These are phyloP conservation scores for Wickerhamomyces chambardii DNA, from an alignment of 805 yeast species.

Conservation along the genomic window DNA sequence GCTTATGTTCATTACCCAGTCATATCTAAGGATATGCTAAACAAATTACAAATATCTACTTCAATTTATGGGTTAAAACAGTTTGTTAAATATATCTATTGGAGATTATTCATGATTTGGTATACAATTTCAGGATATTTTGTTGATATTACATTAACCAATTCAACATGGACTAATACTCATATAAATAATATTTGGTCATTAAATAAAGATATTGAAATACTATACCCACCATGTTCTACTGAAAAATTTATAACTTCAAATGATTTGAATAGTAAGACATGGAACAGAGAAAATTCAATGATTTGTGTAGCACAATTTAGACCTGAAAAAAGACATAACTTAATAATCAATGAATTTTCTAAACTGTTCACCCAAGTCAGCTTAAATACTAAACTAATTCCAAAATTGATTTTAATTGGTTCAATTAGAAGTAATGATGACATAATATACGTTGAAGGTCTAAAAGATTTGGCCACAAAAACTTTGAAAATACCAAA, in stretches of 20 bases:
- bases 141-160: constrained; percentile 60
- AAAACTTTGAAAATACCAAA: constrained; percentile 31
- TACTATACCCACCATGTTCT: constrained; percentile 88
- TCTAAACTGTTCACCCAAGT: constrained; percentile 33
- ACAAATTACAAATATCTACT: constrained; percentile 33
- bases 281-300: constrained; percentile 24
- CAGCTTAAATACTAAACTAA: constrained; percentile 1
- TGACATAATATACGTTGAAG: constrained; percentile 53
- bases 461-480: constrained; percentile 33
- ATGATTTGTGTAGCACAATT: constrained; percentile 69
- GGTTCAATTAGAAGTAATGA: constrained; percentile 74
- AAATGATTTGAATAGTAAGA: constrained; percentile 9
- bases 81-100: constrained; percentile 48
- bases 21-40: constrained; percentile 81
- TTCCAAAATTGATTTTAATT: constrained; percentile 59
- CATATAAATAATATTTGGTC: constrained; percentile 68
- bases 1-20: constrained; percentile 96
- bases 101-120: constrained; percentile 55
- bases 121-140: constrained; percentile 63
- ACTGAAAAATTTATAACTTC: constrained; percentile 39
- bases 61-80: constrained; percentile 14
- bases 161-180: constrained; percentile 87
- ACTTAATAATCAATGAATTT: constrained; percentile 56
- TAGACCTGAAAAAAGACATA: constrained; percentile 91
- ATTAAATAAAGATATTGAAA: constrained; percentile 28